Conservation (phyloP, 2,329 filamentous ascomycete species). For the Ophiostoma perfectum region DNA sequence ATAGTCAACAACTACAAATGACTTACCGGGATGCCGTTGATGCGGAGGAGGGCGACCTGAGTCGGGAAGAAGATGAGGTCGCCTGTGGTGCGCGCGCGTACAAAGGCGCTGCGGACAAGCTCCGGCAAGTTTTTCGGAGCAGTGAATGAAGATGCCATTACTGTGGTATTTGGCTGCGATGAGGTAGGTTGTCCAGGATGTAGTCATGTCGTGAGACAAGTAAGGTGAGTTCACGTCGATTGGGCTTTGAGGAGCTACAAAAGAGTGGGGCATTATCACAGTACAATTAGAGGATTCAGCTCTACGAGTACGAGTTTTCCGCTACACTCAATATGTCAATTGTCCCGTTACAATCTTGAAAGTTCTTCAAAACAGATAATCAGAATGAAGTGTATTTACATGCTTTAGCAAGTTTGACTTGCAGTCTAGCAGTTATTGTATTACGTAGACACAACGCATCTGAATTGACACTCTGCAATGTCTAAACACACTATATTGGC, state of each 20-base stretch:
- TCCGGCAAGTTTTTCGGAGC: conserved; percentile 46
- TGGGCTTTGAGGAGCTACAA: no score
- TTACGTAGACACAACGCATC: neutral
- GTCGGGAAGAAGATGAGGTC: conserved; percentile 52
- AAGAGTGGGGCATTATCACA: no score
- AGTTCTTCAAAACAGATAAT: no score
- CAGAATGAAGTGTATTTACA: no score
- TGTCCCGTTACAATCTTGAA: no score
- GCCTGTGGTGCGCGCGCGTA: conserved; percentile 42
- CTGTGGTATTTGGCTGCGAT: neutral
- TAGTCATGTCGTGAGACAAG: neutral
- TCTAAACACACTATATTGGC: neutral
- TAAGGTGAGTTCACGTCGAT: neutral
- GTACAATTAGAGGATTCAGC: no score
- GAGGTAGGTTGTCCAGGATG: neutral
- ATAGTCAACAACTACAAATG: neutral
- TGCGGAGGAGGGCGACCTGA: conserved; percentile 45
- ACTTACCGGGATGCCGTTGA: conserved; percentile 42
- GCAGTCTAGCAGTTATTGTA: neutral
- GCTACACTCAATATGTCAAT: no score
- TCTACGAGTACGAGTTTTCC: no score
- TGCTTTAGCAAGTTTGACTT: no score
- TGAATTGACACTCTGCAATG: neutral
- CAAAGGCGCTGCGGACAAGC: conserved; percentile 47
- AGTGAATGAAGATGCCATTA: conserved; percentile 28